Conservation (phyloP, 2,329 filamentous ascomycete genomes). For the Diaporthe humulicola region DNA sequence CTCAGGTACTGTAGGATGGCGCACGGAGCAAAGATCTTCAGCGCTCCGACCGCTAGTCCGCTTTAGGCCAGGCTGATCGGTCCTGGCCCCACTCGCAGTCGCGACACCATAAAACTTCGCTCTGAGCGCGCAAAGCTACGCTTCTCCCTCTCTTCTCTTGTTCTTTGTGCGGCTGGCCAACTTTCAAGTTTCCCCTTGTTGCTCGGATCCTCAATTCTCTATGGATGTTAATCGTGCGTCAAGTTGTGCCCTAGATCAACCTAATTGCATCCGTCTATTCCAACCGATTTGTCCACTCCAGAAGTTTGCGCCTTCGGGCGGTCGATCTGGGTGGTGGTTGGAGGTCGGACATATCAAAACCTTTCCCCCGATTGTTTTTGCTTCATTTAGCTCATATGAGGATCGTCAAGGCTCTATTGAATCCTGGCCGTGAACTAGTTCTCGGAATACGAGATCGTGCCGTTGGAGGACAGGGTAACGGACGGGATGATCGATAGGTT, state of each 20-base stretch:
- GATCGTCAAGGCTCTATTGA: slow-evolving; percentile 16
- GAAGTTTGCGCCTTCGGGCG: slow-evolving; percentile 59
- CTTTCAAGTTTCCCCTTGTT: slow-evolving; percentile 81
- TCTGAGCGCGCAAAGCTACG: slow-evolving; percentile 37
- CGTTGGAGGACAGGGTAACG: neutral
- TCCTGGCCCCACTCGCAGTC: slow-evolving; percentile 10
- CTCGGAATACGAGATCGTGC: neutral
- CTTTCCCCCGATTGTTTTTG: neutral
- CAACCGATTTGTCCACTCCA: slow-evolving; percentile 59
- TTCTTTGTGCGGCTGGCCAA: slow-evolving; percentile 86
- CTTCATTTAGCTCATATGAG: neutral
- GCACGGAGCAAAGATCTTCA: slow-evolving; percentile 34
- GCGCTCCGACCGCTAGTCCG: slow-evolving; percentile 11
- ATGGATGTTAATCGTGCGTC: slow-evolving; percentile 74
- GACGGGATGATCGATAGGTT: neutral
- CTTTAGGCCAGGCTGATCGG: neutral
- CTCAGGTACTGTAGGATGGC: no score
- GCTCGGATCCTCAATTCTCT: slow-evolving; percentile 72
- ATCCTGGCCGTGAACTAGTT: neutral
- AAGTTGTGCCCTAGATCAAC: slow-evolving; percentile 81
- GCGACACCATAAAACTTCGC: slow-evolving; percentile 42
- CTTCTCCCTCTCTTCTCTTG: slow-evolving; percentile 62
- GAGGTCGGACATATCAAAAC: slow-evolving; percentile 58
- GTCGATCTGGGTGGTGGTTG: slow-evolving; percentile 49
- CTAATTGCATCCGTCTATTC: slow-evolving; percentile 79